Evolutionary conservation across 176 grass and related monocot species (phyloP).

Genomic region (Triticum aestivum): IWGSC_CS_RefSeq_v2.1 NC_057802.1:396733498-396733997

Average conservation of each 20-base stretch:
- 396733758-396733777: constrained; percentile 79
- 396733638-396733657: constrained; percentile 42
- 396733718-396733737: constrained; percentile 67
- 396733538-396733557: constrained; percentile 45
- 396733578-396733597: constrained; percentile 35
- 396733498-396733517: constrained; percentile 54
- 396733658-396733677: constrained; percentile 55
- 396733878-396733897: not conserved
- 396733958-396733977: constrained; percentile 47
- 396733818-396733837: constrained; percentile 50
- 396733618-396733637: constrained; percentile 48
- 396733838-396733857: not conserved
- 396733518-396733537: constrained; percentile 42
- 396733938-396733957: constrained; percentile 43
- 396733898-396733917: constrained; percentile 33
- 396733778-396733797: constrained; percentile 81
- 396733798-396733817: constrained; percentile 49
- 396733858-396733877: not conserved
- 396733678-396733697: constrained; percentile 47
- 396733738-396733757: constrained; percentile 68
- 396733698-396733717: constrained; percentile 51
- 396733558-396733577: constrained; percentile 53
- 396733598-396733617: constrained; percentile 19
- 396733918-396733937: constrained; percentile 56
- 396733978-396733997: constrained; percentile 28